Percentiles rank a stretch among this genome's conserved stretches.
phyloP scores from a whole-genome alignment of 192 early-diverging fungal genomes.

The Coemansia interrupta region DNA sequence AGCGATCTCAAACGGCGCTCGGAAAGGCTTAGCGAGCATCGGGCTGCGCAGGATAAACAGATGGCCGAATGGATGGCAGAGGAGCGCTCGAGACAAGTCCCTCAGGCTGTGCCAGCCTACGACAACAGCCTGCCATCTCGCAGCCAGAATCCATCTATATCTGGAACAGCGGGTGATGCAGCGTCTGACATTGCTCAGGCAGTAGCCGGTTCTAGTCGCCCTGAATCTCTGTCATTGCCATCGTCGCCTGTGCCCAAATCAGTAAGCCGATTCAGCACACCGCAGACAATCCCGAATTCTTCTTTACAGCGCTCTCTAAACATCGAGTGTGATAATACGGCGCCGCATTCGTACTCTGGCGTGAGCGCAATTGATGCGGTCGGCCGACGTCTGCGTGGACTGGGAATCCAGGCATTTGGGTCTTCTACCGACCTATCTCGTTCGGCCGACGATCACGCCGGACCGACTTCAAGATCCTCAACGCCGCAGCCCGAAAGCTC shows the following conservation, averaged over 20 bases:
- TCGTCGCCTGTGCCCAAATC: slow-evolving; percentile 9
- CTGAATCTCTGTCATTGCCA: slow-evolving; percentile 7
- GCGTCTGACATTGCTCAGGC: too few species aligned
- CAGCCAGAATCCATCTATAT: too few species aligned
- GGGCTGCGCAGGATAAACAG: slow-evolving; percentile 26
- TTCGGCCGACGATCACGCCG: too few species aligned
- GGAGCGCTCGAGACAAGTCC: slow-evolving; percentile 25
- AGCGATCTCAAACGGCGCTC: slow-evolving; percentile 38
- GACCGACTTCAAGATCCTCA: not conserved
- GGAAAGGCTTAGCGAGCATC: slow-evolving; percentile 29
- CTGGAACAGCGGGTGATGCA: too few species aligned
- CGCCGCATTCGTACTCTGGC: not conserved
- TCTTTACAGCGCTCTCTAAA: not conserved
- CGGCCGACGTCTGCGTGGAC: not conserved
- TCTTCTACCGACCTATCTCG: not conserved
- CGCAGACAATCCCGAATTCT: slow-evolving; percentile 2
- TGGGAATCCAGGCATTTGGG: slow-evolving; percentile 8
- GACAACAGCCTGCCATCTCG: not conserved
- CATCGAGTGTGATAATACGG: not conserved
- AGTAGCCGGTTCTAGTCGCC: too few species aligned
- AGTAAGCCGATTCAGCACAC: slow-evolving; percentile 6
- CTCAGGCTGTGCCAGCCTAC: slow-evolving; percentile 4
- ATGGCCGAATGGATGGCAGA: slow-evolving; percentile 31
- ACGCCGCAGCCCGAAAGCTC: slow-evolving; percentile 11
- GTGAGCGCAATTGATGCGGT: not conserved